Percentiles rank a stretch among this genome's conserved stretches.
Conservation (phyloP, 768 basidiomycete species). For the Sistotremastrum suecicum region DNA sequence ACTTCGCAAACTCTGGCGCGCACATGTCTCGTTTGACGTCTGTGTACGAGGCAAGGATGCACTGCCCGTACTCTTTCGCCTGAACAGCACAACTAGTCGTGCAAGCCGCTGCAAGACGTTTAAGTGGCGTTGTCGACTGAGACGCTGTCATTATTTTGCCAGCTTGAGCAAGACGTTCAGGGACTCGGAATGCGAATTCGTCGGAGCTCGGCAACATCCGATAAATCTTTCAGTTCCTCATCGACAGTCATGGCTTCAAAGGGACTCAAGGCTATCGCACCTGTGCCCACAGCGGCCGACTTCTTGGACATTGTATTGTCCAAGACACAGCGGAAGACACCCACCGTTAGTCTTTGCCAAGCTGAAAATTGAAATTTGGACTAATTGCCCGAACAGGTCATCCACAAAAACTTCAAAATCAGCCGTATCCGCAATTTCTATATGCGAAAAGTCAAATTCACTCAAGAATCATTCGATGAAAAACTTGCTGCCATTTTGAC, state of each 20-base stretch:
- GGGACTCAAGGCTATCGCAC: slow-evolving; percentile 92
- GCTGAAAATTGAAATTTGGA: slow-evolving; percentile 1
- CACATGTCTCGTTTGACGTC: slow-evolving; percentile 81
- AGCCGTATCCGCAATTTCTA: slow-evolving; percentile 95
- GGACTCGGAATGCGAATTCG: too few species aligned
- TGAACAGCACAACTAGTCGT: slow-evolving; percentile 59
- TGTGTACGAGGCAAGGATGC: slow-evolving; percentile 67
- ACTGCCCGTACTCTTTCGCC: slow-evolving; percentile 76
- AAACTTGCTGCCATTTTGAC: slow-evolving; percentile 85
- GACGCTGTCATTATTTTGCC: neutral
- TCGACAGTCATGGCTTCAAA: slow-evolving; percentile 50
- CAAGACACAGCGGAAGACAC: slow-evolving; percentile 94
- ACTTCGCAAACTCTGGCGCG: slow-evolving; percentile 68
- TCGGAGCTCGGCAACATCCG: too few species aligned
- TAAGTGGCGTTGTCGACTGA: slow-evolving; percentile 32
- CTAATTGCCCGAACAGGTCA: slow-evolving; percentile 42
- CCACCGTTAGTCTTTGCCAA: slow-evolving; percentile 45
- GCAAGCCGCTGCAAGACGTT: slow-evolving; percentile 53
- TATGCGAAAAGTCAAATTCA: slow-evolving; percentile 99
- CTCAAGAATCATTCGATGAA: slow-evolving; percentile 93
- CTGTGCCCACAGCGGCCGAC: slow-evolving; percentile 93
- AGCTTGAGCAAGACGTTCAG: too few species aligned
- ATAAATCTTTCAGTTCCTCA: too few species aligned
- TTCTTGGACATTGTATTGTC: slow-evolving; percentile 90
- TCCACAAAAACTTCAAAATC: slow-evolving; percentile 99